A percentile compares a stretch with the other conserved stretches of the same genome.
Conservation (phyloP, 768 basidiomycete genomes). For the Xerocomellus intermedius region DNA sequence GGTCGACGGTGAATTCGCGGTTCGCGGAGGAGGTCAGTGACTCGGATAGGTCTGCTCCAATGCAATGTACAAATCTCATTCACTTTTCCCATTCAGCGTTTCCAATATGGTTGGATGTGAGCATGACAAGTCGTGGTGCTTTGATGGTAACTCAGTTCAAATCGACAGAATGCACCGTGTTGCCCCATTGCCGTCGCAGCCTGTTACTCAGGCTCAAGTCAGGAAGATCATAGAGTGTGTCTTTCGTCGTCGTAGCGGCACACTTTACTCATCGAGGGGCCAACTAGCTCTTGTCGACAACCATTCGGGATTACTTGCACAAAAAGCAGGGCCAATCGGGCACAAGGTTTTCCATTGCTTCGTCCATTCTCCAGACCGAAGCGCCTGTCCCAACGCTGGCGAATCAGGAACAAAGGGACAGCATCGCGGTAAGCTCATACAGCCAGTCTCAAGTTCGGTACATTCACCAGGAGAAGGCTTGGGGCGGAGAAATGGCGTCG, state of each 20-base stretch:
- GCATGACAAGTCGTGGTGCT: slow-evolving; percentile 1
- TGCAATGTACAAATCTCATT: not conserved
- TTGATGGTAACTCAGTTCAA: slow-evolving; percentile 1
- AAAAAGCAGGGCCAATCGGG: slow-evolving; percentile 43
- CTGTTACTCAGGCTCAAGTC: slow-evolving; percentile 78
- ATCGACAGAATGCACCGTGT: slow-evolving; percentile 68
- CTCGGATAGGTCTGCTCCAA: not conserved
- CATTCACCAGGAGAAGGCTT: slow-evolving; percentile 32
- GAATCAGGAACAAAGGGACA: slow-evolving; percentile 31
- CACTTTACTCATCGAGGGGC: slow-evolving; percentile 2
- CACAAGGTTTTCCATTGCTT: slow-evolving; percentile 22
- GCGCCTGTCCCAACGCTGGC: slow-evolving; percentile 30
- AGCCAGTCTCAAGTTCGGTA: slow-evolving; percentile 26
- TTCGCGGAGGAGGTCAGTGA: slow-evolving; percentile 77
- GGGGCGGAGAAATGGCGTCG: slow-evolving; percentile 37
- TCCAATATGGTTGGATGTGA: slow-evolving; percentile 81
- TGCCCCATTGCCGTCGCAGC: slow-evolving; percentile 79
- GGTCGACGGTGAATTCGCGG: slow-evolving; percentile 58
- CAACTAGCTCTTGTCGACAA: slow-evolving; percentile 57
- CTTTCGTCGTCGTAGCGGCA: not conserved
- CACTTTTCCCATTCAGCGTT: slow-evolving; percentile 51
- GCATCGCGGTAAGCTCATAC: slow-evolving; percentile 28
- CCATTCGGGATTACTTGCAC: slow-evolving; percentile 67
- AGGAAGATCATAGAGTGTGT: slow-evolving; percentile 76
- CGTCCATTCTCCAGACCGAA: slow-evolving; percentile 29